Percentiles rank a stretch among this genome's conserved stretches.
Evolutionary conservation across 805 yeast genomes (phyloP).

Genomic region (Lipomyces mesembrius): DNA sequence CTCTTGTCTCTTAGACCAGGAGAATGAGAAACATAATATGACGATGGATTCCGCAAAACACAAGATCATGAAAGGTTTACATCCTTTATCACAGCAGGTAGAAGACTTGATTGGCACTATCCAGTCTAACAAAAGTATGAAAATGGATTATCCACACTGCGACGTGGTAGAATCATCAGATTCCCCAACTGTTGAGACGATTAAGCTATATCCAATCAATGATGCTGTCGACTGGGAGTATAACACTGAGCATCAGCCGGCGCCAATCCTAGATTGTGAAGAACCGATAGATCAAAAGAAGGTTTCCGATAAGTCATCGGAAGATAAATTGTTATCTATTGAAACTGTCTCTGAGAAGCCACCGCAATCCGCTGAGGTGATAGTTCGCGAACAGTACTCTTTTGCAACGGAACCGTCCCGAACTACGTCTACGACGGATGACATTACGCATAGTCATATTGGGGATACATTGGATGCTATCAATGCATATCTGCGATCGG

Average conservation of each 20-base stretch:
- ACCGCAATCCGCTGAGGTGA: not conserved
- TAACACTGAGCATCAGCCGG: not conserved
- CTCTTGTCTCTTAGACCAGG: not conserved
- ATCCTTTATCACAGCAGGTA: not conserved
- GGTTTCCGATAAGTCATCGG: not conserved
- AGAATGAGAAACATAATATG: not conserved
- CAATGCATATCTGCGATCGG: not conserved
- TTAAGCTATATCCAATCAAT: not conserved
- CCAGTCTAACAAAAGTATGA: not conserved
- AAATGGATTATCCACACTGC: no score
- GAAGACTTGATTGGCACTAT: not conserved
- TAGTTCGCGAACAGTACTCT: not conserved
- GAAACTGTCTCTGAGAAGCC: not conserved
- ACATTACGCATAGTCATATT: not conserved
- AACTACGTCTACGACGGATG: not conserved
- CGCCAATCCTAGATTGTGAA: not conserved
- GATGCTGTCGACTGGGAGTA: not conserved
- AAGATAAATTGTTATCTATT: not conserved
- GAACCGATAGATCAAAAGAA: not conserved
- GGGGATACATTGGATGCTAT: not conserved
- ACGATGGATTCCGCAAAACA: not conserved
- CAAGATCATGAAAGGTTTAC: not conserved
- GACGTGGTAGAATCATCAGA: not conserved
- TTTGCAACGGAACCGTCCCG: not conserved
- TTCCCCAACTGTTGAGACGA: not conserved